Base-by-base conservation (phyloP, 2,329 filamentous ascomycete species). In the Diaporthe longicolla region DNA sequence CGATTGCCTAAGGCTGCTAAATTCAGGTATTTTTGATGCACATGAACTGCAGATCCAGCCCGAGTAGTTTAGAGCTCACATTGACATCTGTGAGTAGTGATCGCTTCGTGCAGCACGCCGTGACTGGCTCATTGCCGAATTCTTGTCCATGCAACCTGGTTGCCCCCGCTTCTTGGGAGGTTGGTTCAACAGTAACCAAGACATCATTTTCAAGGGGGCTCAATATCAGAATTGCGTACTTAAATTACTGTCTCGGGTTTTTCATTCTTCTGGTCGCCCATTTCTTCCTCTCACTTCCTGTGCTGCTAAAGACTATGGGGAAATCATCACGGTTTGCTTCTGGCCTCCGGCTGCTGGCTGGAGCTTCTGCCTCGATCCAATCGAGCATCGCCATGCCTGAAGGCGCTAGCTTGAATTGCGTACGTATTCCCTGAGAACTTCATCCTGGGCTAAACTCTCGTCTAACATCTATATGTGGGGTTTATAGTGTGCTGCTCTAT, bases 401-500 rank as follows among this genome's bases (percentile, higher is more conserved):
- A 7, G 37, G 37, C 11, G 37, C 24, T 24, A 4, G 35, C 35
- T 37, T 37, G 35, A 43, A 43, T 21, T 61, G 58, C 40, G 58
- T 61, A 43, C 37, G 58, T 45, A 19, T 61, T 9, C 19, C 43
- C n/a, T 7, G 10, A 37, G 35, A 8, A 11, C 8, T 40, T 40
- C 11, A 40, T 40, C 10, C 37, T 40, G 10, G 37, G 37, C 11
- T 40, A 15, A 11, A 40, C 2, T 11, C 2, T 15, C 10, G 37
- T 15, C 9, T 19, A 43, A 43, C 15, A 37, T 45, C 35, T 61
- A 61, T 29, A 24, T 6, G 26, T 17, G 35, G 17, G 32, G 37
- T 13, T 45, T 57, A 35, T 29, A 70, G 66, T 70, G 52, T 45
- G 66, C n/a, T 13, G 52, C 24, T 8, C 66, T 70, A 17, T 57